Evolutionary conservation across 257 asterid genomes (phyloP).

Genomic region (Eucommia ulmoides): DNA sequence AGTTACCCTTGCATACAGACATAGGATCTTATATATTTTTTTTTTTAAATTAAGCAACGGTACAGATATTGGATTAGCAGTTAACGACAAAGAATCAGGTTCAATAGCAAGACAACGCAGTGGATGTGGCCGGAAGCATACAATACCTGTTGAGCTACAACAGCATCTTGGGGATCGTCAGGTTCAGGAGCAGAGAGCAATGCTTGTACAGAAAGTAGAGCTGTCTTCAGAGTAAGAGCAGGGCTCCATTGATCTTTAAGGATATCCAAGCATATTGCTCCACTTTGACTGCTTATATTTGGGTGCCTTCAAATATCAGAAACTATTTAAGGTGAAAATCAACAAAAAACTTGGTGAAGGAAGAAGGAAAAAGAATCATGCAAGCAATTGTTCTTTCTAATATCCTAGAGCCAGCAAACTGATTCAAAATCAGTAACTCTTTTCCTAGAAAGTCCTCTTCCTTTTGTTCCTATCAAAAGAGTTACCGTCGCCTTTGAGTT

Average conservation of each 20-base stretch:
- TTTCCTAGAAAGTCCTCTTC: too few relatives aligned
- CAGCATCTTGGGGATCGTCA: conserved; percentile 97
- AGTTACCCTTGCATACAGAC: too few relatives aligned
- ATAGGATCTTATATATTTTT: too few relatives aligned
- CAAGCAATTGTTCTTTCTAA: neutral
- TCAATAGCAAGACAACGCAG: too few relatives aligned
- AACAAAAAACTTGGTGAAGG: too few relatives aligned
- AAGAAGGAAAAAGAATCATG: neutral
- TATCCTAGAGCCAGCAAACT: neutral
- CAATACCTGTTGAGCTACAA: conserved; percentile 82
- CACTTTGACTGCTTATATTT: conserved; percentile 96
- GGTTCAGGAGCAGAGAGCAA: conserved; percentile 92
- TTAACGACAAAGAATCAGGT: conserved; percentile 4
- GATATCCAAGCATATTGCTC: conserved; percentile 97
- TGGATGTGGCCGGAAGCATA: neutral
- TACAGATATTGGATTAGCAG: neutral
- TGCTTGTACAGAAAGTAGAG: conserved; percentile 93
- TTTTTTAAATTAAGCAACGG: neutral
- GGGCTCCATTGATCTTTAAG: conserved; percentile 99
- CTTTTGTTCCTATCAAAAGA: too few relatives aligned
- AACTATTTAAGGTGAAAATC: too few relatives aligned
- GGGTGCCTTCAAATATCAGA: conserved; percentile 99
- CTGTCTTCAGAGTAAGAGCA: conserved; percentile 87
- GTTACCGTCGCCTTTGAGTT: too few relatives aligned
- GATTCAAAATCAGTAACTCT: neutral